Base-by-base conservation (phyloP, 345 rosid species). In the Gynandropsis gynandra region DNA sequence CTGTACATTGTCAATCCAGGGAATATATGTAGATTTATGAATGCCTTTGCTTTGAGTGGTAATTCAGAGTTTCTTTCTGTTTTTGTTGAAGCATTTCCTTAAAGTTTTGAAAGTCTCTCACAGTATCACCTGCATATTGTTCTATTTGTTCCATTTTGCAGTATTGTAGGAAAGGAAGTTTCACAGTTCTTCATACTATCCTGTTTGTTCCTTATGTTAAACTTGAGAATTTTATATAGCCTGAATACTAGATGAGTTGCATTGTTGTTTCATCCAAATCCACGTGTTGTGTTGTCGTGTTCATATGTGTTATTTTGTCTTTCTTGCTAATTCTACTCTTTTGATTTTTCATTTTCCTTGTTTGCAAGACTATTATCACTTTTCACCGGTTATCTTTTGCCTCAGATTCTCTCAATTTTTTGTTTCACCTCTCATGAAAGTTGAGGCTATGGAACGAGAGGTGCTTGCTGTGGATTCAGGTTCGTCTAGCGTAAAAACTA, bases 401-500 rank as follows among this genome's bases (percentile, higher is more conserved):
- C 13, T 49, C 82, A 92, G 98, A 72, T 92, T 92, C 74, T 92
- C 98, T 54, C 95, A 92, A 70, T 92, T 92, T 77, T 92, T 92
- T 66, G 71, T 92, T 72, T 81, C 97, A n/a, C 98, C 98, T 43
- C 89, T 92, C 32, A 76, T 92, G 67, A 92, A 92, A 70, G 64
- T 57, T 55, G 98, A 85, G 66, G 93, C 98, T 8, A 87, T 92
- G 98, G 93, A 92, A 56, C 72, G 98, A 40, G 98, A 92, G 71
- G 80, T 87, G 33, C 95, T 92, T 72, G 93, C 98, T 45, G 86
- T 92, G 32, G 98, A 92, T 74, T 92, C 98, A 72, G 98, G 98
- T 87, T 49, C 51, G 49, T 48, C 47, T 43, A 38, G 41, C 58
- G 17, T 61, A 37, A 54, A 10, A 32, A 44, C 52, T 54, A 35